Percentiles rank a stretch among this genome's conserved stretches.
phyloP scores from a whole-genome alignment of 371 early-diverging fungal species.

The Smittium culicis region DNA sequence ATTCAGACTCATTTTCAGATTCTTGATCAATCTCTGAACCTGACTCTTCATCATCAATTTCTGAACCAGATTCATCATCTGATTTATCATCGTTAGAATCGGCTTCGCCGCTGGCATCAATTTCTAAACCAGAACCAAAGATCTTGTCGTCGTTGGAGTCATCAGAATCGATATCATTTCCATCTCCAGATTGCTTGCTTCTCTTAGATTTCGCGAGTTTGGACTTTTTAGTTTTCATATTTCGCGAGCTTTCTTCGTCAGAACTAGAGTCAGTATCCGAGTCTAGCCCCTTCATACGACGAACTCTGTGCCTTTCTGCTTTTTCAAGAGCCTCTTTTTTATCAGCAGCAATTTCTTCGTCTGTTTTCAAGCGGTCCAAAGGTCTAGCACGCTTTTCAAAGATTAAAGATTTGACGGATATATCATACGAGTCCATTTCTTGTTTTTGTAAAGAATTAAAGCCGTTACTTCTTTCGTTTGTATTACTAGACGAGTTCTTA shows the following conservation, averaged over 20 bases:
- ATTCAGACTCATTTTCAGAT: slow-evolving; percentile 22
- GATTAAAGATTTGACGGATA: slow-evolving; percentile 56
- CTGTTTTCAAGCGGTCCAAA: slow-evolving; percentile 82
- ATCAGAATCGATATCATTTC: slow-evolving; percentile 48
- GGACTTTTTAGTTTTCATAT: slow-evolving; percentile 29
- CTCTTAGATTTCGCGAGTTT: slow-evolving; percentile 7
- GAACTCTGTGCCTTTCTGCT: slow-evolving; percentile 66
- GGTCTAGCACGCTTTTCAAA: slow-evolving; percentile 74
- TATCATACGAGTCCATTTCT: slow-evolving; percentile 46
- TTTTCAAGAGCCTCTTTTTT: slow-evolving; percentile 68
- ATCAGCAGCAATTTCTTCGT: slow-evolving; percentile 79
- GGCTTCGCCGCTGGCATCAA: slow-evolving; percentile 30
- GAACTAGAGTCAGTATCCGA: slow-evolving; percentile 31
- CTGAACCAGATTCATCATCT: slow-evolving; percentile 29
- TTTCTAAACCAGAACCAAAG: slow-evolving; percentile 27
- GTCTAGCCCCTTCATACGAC: slow-evolving; percentile 74
- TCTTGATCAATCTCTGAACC: slow-evolving; percentile 29
- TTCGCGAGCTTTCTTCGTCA: slow-evolving; percentile 27
- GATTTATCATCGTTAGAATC: slow-evolving; percentile 39
- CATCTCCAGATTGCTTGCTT: slow-evolving; percentile 63
- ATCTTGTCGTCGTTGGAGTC: slow-evolving; percentile 14
- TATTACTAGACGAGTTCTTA: background rate
- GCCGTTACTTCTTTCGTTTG: background rate
- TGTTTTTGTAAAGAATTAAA: slow-evolving; percentile 14
- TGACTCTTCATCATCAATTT: slow-evolving; percentile 32